phyloP scores from a whole-genome alignment of 2,329 filamentous ascomycete species.

The Talaromyces sp. region DNA sequence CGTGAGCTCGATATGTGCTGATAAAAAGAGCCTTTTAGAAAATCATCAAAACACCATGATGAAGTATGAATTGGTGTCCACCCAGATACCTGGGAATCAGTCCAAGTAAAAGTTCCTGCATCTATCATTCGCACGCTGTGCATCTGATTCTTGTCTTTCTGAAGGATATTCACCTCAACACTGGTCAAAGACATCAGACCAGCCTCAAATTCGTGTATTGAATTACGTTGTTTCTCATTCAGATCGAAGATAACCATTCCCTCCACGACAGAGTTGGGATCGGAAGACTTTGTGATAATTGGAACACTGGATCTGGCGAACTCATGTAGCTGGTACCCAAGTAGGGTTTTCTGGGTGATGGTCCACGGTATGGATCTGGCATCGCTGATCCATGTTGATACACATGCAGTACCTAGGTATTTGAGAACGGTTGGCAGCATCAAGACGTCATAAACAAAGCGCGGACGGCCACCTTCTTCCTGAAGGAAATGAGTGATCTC shows the following conservation, averaged over 20 bases:
- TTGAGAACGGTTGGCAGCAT: conserved; percentile 37
- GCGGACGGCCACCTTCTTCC: conserved; percentile 17
- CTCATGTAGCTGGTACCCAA: conserved; percentile 26
- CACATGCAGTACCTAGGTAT: conserved; percentile 24
- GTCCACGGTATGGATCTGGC: not conserved
- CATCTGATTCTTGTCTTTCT: not conserved
- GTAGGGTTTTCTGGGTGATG: conserved; percentile 33
- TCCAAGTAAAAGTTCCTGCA: conserved; percentile 3
- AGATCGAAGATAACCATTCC: conserved; percentile 1
- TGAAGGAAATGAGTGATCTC: conserved; percentile 22
- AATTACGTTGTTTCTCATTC: not conserved
- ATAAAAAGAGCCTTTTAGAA: not conserved
- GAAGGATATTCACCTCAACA: not conserved
- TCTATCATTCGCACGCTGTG: not conserved
- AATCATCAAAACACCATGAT: not conserved
- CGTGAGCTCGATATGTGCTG: not conserved
- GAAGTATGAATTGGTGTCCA: not conserved
- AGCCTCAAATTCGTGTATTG: not conserved
- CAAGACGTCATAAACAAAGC: conserved; percentile 34
- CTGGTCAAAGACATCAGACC: not conserved
- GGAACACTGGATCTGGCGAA: not conserved
- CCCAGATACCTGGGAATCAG: not conserved
- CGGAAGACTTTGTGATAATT: not conserved
- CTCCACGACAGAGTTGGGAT: not conserved
- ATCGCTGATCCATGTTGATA: conserved; percentile 19